Evolutionary conservation across 495 filamentous ascomycete species (phyloP), one percentile per base, ranked within the genome.

Genomic region (Xylaria cubensis): DNA sequence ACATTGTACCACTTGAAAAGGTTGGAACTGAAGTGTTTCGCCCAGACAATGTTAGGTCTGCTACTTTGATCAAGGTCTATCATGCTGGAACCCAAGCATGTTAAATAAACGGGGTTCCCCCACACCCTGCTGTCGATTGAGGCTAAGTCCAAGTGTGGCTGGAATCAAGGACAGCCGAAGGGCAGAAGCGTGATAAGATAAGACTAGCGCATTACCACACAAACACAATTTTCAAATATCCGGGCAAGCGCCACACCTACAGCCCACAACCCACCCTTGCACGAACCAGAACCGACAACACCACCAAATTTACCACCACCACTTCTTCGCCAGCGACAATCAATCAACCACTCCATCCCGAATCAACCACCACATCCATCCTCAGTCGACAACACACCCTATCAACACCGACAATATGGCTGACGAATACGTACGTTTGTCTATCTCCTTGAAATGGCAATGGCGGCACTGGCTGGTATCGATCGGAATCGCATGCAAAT

Each of bases 381-480:
- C 83, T 84, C 86, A 34, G 82, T 83, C 80, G 78, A 80, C 77
- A 77, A 79, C 81, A 84, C 82, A 85, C 83, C 87, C 24, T 21
- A 56, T 32, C 50, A 71, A 24, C n/a, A 32, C 77, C 77, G 80
- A 83, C 89, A 94, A 86, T 87, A 97, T 97, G 94, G 94, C 94
- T 89, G 94, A 97, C 88, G 91, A 94, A 87, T 97, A 97, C 88
- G 93, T 95, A 87, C 86, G 93, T 92, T 68, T n/a, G 44, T 44
- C 24, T 29, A 8, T 8, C 36, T 51, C 26, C 56, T 55, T n/a
- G n/a, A 41, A 12, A 50, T 9, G n/a, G 46, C 29, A 34, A 19
- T 12, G 53, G 46, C 10, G n/a, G 2, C 26, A 19, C 26, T 21
- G 48, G 41, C 26, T 21, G 48, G 41, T 24, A 32, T 48, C 24